Evolutionary conservation across 768 basidiomycete species (phyloP).

Genomic region (Lentinus brumalis): DNA sequence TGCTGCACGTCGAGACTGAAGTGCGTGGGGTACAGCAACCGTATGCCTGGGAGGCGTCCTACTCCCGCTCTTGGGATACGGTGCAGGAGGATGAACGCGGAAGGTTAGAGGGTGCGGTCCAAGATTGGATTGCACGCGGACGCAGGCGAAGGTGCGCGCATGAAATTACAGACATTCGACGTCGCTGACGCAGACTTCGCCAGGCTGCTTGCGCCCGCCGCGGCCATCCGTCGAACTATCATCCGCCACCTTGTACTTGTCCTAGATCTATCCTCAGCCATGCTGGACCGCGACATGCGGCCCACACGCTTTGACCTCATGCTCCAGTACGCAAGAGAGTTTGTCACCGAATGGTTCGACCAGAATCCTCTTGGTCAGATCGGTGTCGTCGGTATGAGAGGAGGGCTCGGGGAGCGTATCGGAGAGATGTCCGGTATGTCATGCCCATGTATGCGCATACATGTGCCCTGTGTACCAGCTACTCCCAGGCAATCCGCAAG

Average conservation of each 20-base stretch:
- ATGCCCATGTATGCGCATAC: not conserved
- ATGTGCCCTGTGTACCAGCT: not conserved
- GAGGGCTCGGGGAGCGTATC: constrained; percentile 87
- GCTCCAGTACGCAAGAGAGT: constrained; percentile 88
- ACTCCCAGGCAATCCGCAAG: constrained; percentile 86
- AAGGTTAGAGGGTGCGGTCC: constrained; percentile 86
- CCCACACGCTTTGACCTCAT: constrained; percentile 92
- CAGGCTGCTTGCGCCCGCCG: constrained; percentile 79
- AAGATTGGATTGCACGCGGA: constrained; percentile 85
- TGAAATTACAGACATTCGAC: constrained; percentile 7
- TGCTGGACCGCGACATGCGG: constrained; percentile 96
- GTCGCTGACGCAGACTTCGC: not conserved
- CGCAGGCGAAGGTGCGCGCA: constrained; percentile 63
- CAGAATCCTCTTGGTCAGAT: constrained; percentile 98
- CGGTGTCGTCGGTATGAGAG: constrained; percentile 90
- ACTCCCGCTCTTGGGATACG: constrained; percentile 94
- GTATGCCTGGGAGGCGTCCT: constrained; percentile 96
- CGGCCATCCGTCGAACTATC: constrained; percentile 90
- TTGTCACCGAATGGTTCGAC: constrained; percentile 97
- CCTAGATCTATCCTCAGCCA: constrained; percentile 88
- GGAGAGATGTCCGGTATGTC: constrained; percentile 88
- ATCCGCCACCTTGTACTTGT: constrained; percentile 93
- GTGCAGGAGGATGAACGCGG: constrained; percentile 96
- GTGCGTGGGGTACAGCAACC: constrained; percentile 53
- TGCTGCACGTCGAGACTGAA: not conserved